These are phyloP conservation scores for Trametes elegans DNA, from an alignment of 768 basidiomycete genomes.

Conservation along the genomic window DNA sequence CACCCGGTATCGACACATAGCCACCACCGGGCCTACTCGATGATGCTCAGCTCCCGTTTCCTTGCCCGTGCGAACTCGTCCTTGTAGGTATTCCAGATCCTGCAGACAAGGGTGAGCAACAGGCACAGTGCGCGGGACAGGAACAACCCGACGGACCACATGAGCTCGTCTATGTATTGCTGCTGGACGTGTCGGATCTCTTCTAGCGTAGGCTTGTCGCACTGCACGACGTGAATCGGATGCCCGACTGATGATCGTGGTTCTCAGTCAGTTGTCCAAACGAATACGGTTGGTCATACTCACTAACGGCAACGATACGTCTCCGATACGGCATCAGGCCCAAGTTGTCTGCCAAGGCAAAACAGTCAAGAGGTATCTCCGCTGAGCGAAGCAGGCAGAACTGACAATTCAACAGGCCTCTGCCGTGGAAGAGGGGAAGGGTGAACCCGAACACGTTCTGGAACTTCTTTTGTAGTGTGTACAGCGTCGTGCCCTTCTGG, in stretches of 20 bases:
- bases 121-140: neutral
- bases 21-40: too few species aligned
- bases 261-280: neutral
- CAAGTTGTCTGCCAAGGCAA: slow-evolving; percentile 73
- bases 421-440: slow-evolving; percentile 93
- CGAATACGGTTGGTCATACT: slow-evolving; percentile 38
- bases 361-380: too few species aligned
- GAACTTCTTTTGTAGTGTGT: slow-evolving; percentile 86
- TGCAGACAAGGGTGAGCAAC: slow-evolving; percentile 37
- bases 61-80: slow-evolving; percentile 87
- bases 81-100: slow-evolving; percentile 97
- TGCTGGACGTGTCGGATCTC: slow-evolving; percentile 77
- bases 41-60: slow-evolving; percentile 72
- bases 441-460: slow-evolving; percentile 95
- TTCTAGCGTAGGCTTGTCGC: slow-evolving; percentile 79
- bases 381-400: neutral
- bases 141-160: slow-evolving; percentile 52
- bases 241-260: slow-evolving; percentile 62
- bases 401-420: slow-evolving; percentile 92
- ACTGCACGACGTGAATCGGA: slow-evolving; percentile 78
- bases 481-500: slow-evolving; percentile 85
- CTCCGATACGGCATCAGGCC: slow-evolving; percentile 95
- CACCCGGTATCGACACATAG: too few species aligned
- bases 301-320: slow-evolving; percentile 93
- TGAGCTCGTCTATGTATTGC: slow-evolving; percentile 89